These are phyloP conservation scores for Blastomyces parvus DNA, from an alignment of 2,329 filamentous ascomycete genomes.

Conservation along the genomic window DNA sequence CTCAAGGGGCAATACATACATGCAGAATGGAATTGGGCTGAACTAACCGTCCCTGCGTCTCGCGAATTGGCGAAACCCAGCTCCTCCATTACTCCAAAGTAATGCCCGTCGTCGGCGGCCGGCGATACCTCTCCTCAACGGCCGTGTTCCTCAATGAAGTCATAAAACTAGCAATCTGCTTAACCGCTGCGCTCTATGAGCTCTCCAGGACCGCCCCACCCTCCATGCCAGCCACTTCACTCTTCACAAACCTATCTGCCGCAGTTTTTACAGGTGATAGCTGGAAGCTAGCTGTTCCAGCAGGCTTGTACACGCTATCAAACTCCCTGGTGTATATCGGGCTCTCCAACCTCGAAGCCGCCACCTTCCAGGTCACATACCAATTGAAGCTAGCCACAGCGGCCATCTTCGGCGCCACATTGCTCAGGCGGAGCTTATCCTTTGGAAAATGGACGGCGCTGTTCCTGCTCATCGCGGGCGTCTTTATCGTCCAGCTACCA, in stretches of 20 bases:
- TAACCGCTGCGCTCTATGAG: slow-evolving; percentile 82
- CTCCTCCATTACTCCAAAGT: slow-evolving; percentile 91
- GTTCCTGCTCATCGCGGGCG: slow-evolving; percentile 67
- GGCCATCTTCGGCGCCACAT: slow-evolving; percentile 71
- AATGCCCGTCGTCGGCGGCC: slow-evolving; percentile 75
- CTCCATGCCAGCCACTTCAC: slow-evolving; percentile 66
- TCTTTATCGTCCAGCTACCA: slow-evolving; percentile 72
- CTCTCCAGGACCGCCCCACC: slow-evolving; percentile 67
- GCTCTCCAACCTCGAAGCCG: slow-evolving; percentile 80
- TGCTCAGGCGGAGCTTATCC: slow-evolving; percentile 63
- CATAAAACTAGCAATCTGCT: slow-evolving; percentile 75
- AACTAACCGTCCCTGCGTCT: neutral
- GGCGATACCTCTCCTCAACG: slow-evolving; percentile 87
- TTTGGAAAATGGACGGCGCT: slow-evolving; percentile 70
- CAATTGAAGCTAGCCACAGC: slow-evolving; percentile 92
- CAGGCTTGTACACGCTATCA: slow-evolving; percentile 77
- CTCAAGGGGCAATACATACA: neutral
- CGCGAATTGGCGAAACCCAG: slow-evolving; percentile 37
- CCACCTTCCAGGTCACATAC: slow-evolving; percentile 87
- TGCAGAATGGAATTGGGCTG: neutral
- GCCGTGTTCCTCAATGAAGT: slow-evolving; percentile 91
- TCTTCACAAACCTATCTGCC: slow-evolving; percentile 70
- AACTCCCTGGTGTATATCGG: slow-evolving; percentile 92
- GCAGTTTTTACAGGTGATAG: slow-evolving; percentile 81
- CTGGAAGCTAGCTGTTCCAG: slow-evolving; percentile 89